Percentiles rank a stretch among this genome's conserved stretches.
Conservation (phyloP, 108 stramenopile species). For the Phaeodactylum tricornutum region DNA sequence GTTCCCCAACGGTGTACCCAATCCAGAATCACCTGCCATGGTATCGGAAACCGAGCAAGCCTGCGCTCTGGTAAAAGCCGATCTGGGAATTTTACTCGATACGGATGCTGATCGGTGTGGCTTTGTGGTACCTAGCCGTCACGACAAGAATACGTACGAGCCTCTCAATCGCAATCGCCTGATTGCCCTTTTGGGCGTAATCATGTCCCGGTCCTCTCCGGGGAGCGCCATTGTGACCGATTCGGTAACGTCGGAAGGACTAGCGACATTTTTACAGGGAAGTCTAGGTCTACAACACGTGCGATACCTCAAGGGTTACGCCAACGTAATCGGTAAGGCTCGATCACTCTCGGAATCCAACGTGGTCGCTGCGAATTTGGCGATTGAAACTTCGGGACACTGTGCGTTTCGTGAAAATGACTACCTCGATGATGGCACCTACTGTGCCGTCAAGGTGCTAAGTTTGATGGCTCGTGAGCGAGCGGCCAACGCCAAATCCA, state of each 20-base stretch:
- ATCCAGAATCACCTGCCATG: constrained; percentile 66
- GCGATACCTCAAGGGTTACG: constrained; percentile 72
- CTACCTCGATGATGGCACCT: constrained; percentile 83
- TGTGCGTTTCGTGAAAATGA: constrained; percentile 66
- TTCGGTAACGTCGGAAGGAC: constrained; percentile 66
- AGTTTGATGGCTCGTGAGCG: constrained; percentile 18
- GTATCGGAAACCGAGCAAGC: constrained; percentile 48
- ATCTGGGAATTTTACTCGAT: constrained; percentile 79
- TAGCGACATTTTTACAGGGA: constrained; percentile 44
- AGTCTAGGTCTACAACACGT: constrained; percentile 49
- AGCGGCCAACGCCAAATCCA: constrained; percentile 2
- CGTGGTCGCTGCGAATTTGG: constrained; percentile 51
- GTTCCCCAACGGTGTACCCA: constrained; percentile 70
- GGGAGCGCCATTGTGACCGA: constrained; percentile 65
- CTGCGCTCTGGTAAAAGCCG: constrained; percentile 48
- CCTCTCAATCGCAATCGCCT: constrained; percentile 70
- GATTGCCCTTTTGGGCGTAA: constrained; percentile 66
- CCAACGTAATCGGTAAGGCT: constrained; percentile 79
- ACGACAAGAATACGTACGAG: constrained; percentile 32
- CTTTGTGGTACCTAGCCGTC: constrained; percentile 44
- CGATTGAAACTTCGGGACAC: constrained; percentile 85
- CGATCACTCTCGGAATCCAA: constrained; percentile 50
- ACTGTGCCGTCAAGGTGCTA: constrained; percentile 73
- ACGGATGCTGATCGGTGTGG: constrained; percentile 84
- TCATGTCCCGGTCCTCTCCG: constrained; percentile 39